Percentiles rank a stretch among this genome's conserved stretches.
Conservation (phyloP, 768 basidiomycete genomes). For the Boletus pseudopeckii region DNA sequence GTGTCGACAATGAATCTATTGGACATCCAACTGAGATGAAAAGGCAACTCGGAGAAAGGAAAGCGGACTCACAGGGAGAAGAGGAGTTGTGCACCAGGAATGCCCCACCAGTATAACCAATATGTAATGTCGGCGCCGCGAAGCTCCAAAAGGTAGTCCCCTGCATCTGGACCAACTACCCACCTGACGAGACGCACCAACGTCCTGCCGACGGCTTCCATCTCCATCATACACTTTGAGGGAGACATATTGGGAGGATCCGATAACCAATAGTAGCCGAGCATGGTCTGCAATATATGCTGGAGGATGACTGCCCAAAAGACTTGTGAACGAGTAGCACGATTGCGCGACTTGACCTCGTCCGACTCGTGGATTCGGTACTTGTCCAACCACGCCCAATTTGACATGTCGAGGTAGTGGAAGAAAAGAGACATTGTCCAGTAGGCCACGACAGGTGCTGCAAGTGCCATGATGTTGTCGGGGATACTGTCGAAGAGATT, state of each 20-base stretch:
- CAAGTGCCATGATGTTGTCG: conserved; percentile 69
- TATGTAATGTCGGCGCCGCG: conserved; percentile 48
- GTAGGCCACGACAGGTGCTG: conserved; percentile 76
- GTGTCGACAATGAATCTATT: conserved; percentile 89
- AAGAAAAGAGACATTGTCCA: conserved; percentile 82
- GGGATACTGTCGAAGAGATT: conserved; percentile 54
- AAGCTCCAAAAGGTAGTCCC: conserved; percentile 33
- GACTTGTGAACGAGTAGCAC: conserved; percentile 68
- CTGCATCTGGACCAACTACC: conserved; percentile 41
- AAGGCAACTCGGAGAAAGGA: background rate
- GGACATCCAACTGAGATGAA: background rate
- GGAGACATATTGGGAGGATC: conserved; percentile 33
- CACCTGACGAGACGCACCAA: conserved; percentile 39
- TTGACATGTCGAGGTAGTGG: conserved; percentile 74
- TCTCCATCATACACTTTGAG: conserved; percentile 40
- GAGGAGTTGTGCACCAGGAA: conserved; percentile 69
- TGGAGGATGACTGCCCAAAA: conserved; percentile 80
- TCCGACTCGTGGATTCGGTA: conserved; percentile 85
- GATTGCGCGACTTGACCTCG: conserved; percentile 74
- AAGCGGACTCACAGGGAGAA: conserved; percentile 73
- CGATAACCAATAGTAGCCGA: conserved; percentile 69
- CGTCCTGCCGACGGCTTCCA: conserved; percentile 40
- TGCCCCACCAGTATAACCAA: conserved; percentile 89
- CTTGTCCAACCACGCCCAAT: conserved; percentile 73
- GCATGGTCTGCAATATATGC: conserved; percentile 75